Base-by-base conservation (phyloP, 2,329 filamentous ascomycete genomes). In the Tricladium varicosporioides region DNA sequence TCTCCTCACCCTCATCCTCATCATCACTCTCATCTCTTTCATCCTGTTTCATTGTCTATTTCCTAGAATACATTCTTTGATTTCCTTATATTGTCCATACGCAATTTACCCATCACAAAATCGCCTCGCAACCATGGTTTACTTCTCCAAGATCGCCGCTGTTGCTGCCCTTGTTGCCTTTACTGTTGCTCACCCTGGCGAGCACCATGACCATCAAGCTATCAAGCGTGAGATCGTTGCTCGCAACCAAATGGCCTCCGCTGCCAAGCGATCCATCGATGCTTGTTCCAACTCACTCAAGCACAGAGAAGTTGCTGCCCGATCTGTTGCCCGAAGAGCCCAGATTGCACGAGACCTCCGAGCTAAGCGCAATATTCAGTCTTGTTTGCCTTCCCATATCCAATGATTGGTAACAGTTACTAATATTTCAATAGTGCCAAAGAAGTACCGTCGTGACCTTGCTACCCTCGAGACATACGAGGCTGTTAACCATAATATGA, bases 261-360 rank as follows among this genome's bases (percentile, higher is more conserved):
- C 57, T 22, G 61, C 58, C 36, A 64, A 63, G 51, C 46, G 63
- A 53, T 67, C 64, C 27, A 65, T 75, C 14, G 67, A 69, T 27
- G 65, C 70, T 60, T 75, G 74, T 46, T 66, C 71, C 0, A 68
- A 68, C 33, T 69, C 68, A 11, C 62, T 75, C 19, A 71, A 72
- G 62, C 64, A 65, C 36, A 70, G 73, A 45, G 72, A 69, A 40
- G 65, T 74, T 33, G 66, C 69, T 53, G 63, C 63, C 42, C 65
- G 67, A 15, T 72, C 72, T 57, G 65, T 70, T 54, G 67, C 67
- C 42, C 70, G 74, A 19, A 70, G 74, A 43, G 67, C 63, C 7
- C 65, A 67, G 36, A 63, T 69, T 42, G 69, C 69, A 15, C 66
- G 70, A 32, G 63, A 67, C 36, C 56, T 74, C 49, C 67, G 72